These are phyloP conservation scores for Angomonas ambiguus DNA, from an alignment of 208 protist species.

Conservation along the genomic window DNA sequence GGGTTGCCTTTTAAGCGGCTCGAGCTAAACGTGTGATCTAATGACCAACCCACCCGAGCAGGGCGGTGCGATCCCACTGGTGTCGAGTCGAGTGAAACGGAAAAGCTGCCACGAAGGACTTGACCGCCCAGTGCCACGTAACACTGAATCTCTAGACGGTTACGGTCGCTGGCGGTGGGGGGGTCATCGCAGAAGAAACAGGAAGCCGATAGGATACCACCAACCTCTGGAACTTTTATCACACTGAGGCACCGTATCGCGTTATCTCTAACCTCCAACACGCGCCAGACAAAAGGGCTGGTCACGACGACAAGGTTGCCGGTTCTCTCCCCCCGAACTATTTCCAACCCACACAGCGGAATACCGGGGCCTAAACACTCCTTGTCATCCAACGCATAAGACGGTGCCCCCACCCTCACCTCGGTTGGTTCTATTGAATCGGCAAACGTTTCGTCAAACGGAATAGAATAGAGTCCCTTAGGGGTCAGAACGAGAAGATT, in stretches of 20 bases:
- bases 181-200: neutral
- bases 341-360: neutral
- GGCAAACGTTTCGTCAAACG: slow-evolving; percentile 22
- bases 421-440: slow-evolving; percentile 26
- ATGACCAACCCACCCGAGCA: neutral
- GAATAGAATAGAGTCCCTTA: slow-evolving; percentile 38
- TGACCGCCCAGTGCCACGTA: neutral
- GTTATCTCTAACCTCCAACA: slow-evolving; percentile 24
- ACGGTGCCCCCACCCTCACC: neutral
- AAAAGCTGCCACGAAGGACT: neutral
- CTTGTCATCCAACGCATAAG: neutral
- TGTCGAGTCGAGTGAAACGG: neutral
- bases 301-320: slow-evolving; percentile 36
- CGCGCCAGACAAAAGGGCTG: slow-evolving; percentile 40
- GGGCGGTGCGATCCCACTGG: neutral
- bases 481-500: slow-evolving; percentile 51
- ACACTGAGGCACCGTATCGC: neutral
- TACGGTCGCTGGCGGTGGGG: neutral
- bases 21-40: neutral
- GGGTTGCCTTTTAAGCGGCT: neutral
- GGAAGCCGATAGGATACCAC: neutral
- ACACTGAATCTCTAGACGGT: neutral
- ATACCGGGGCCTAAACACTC: neutral
- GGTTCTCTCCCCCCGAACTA: neutral
- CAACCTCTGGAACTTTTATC: slow-evolving; percentile 7